phyloP scores from a whole-genome alignment of 495 filamentous ascomycete species.

The Glarea lozoyensis region DNA sequence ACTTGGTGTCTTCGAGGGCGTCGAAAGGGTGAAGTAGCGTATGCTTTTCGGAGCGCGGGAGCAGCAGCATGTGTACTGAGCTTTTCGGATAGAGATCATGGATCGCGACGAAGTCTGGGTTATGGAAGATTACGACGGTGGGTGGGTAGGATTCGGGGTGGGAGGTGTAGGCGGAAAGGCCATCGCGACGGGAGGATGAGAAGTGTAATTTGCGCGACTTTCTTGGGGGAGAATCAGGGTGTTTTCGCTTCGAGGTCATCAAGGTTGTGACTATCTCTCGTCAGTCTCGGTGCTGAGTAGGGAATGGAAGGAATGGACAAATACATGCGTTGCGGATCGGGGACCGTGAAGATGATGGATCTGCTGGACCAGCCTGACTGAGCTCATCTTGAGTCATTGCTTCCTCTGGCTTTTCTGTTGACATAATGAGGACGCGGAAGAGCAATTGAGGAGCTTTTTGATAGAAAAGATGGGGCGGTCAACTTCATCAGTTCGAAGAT shows the following conservation, averaged over 20 bases:
- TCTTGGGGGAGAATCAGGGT: background rate
- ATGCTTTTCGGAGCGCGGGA: constrained; percentile 61
- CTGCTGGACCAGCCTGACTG: constrained; percentile 18
- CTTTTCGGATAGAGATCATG: constrained; percentile 81
- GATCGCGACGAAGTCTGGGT: constrained; percentile 67
- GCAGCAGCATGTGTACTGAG: constrained; percentile 73
- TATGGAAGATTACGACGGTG: constrained; percentile 57
- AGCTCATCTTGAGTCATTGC: constrained; percentile 29
- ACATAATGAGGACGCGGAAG: too few species aligned
- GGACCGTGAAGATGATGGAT: constrained; percentile 11
- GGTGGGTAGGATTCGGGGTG: constrained; percentile 55
- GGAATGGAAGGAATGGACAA: background rate
- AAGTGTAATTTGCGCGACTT: too few species aligned
- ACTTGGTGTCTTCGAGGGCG: constrained; percentile 61
- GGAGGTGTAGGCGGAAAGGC: constrained; percentile 62
- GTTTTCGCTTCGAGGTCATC: constrained; percentile 50
- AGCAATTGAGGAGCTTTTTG: too few species aligned
- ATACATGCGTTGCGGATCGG: constrained; percentile 29
- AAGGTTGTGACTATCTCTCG: constrained; percentile 53
- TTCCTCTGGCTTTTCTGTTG: constrained; percentile 16
- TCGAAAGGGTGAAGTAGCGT: constrained; percentile 65
- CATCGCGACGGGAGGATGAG: constrained; percentile 36
- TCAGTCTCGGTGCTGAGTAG: background rate
- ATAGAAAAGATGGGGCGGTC: too few species aligned
- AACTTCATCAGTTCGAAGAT: too few species aligned